phyloP scores from a whole-genome alignment of 768 basidiomycete species.

The Psilocybe subaeruginosa region DNA sequence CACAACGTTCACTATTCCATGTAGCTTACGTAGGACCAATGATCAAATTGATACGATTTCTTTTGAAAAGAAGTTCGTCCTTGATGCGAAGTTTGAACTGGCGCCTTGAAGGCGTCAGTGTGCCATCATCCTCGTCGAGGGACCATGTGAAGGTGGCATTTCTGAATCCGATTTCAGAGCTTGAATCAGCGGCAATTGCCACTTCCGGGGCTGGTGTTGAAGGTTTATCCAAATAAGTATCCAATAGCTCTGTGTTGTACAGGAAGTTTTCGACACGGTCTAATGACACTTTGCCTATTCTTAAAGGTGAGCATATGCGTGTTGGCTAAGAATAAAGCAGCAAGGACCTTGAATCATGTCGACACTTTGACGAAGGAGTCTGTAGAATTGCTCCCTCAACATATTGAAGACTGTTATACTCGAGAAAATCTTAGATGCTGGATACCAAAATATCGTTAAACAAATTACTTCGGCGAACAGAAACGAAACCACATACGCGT shows the following conservation, averaged over 20 bases:
- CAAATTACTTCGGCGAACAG: background rate
- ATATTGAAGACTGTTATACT: slow-evolving; percentile 66
- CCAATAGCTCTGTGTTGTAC: slow-evolving; percentile 50
- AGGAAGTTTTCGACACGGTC: slow-evolving; percentile 52
- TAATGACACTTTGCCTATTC: slow-evolving; percentile 56
- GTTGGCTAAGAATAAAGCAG: background rate
- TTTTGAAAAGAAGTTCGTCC: slow-evolving; percentile 57
- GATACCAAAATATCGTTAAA: background rate
- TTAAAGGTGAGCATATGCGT: background rate
- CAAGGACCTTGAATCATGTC: slow-evolving; percentile 31
- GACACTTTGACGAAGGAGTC: slow-evolving; percentile 31
- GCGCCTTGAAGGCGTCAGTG: slow-evolving; percentile 46
- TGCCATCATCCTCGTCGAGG: slow-evolving; percentile 33
- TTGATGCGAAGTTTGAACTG: slow-evolving; percentile 56
- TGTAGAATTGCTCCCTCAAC: slow-evolving; percentile 53
- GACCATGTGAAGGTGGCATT: slow-evolving; percentile 62
- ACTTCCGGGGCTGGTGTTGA: background rate
- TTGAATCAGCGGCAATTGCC: background rate
- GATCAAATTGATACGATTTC: slow-evolving; percentile 54
- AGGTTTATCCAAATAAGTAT: slow-evolving; percentile 29
- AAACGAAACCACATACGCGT: slow-evolving; percentile 17
- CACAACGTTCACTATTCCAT: background rate
- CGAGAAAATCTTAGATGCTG: slow-evolving; percentile 56
- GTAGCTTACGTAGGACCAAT: slow-evolving; percentile 50
- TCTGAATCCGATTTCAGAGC: slow-evolving; percentile 48